A percentile compares a stretch with the other conserved stretches of the same genome.
Evolutionary conservation across 106 monocot genomes (phyloP).

Genomic region (Vanilla planifolia): DNA sequence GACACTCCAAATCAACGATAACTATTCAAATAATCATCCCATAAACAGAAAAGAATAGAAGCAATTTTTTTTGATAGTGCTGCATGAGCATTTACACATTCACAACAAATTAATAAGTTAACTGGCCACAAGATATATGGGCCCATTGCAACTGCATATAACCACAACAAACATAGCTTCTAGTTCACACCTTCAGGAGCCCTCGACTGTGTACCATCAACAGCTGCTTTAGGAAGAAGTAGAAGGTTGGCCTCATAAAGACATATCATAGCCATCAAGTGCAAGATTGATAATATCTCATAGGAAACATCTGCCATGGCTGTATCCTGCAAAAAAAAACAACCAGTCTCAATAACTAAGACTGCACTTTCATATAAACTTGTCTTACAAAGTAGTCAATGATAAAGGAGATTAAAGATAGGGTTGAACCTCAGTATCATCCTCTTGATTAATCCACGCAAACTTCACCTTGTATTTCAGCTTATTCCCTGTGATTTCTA

Average conservation of each 20-base stretch:
- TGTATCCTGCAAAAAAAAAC: slow-evolving; percentile 50
- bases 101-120: not conserved
- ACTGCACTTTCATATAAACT: not conserved
- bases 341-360: not conserved
- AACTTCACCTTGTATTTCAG: slow-evolving; percentile 48
- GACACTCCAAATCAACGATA: no score
- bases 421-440: slow-evolving; percentile 47
- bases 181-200: slow-evolving; percentile 54
- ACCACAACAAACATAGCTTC: not conserved
- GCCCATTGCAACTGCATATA: not conserved
- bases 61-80: no score
- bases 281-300: slow-evolving; percentile 77
- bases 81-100: not conserved
- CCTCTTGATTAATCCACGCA: slow-evolving; percentile 71
- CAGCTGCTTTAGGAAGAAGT: slow-evolving; percentile 51
- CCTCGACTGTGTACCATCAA: slow-evolving; percentile 43
- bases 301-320: slow-evolving; percentile 65
- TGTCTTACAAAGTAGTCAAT: not conserved
- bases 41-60: not conserved
- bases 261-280: slow-evolving; percentile 76
- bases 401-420: not conserved
- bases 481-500: slow-evolving; percentile 37
- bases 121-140: not conserved
- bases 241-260: slow-evolving; percentile 61
- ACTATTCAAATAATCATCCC: not conserved